phyloP scores from a whole-genome alignment of 805 yeast genomes.

The Kodamaea hsintzibuensis region DNA sequence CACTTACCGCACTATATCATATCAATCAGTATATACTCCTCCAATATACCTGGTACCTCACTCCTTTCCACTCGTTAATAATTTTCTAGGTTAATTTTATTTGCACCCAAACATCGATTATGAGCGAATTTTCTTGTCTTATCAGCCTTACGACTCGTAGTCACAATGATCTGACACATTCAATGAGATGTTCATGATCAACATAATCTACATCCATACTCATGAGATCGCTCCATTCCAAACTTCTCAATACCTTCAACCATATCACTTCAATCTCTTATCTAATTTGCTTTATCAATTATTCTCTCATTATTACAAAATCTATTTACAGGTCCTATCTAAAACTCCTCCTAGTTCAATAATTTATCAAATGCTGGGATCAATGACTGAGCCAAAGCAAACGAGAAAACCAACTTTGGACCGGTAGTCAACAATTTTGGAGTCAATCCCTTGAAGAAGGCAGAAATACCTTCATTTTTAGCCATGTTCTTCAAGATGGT shows the following conservation, averaged over 20 bases:
- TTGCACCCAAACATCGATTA: too few species aligned
- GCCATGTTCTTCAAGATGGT: conserved; percentile 91
- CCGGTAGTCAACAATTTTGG: conserved; percentile 97
- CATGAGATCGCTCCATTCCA: too few species aligned
- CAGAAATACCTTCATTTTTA: conserved; percentile 82
- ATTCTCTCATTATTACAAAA: background rate
- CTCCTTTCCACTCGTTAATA: too few species aligned
- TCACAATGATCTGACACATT: background rate
- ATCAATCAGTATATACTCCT: too few species aligned
- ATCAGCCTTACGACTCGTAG: background rate
- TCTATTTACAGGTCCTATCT: conserved; percentile 2
- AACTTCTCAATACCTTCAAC: too few species aligned
- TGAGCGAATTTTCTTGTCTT: too few species aligned
- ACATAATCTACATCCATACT: too few species aligned
- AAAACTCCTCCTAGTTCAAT: conserved; percentile 33
- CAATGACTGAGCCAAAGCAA: conserved; percentile 94
- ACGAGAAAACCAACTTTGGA: conserved; percentile 96
- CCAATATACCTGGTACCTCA: too few species aligned
- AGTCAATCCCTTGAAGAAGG: conserved; percentile 95
- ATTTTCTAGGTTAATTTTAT: too few species aligned
- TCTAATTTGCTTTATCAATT: background rate
- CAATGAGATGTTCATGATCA: too few species aligned
- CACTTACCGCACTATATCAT: too few species aligned
- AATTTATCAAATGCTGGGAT: conserved; percentile 92
- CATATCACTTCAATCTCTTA: background rate